Evolutionary conservation across 75 land plant species (phyloP), one percentile per base, ranked within the genome.

Genomic region (Pinus albicaulis): DNA sequence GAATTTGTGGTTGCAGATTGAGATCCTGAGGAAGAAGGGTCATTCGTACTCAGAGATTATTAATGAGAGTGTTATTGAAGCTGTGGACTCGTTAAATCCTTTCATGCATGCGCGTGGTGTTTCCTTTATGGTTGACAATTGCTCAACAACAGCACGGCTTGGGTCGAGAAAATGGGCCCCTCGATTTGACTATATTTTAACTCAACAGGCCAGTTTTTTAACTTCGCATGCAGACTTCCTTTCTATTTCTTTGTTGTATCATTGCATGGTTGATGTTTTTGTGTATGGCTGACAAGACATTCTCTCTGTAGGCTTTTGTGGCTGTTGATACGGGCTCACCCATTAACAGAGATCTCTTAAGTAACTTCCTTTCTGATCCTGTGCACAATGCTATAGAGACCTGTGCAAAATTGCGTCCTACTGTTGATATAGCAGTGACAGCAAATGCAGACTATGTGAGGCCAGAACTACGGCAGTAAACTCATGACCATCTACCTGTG

Each of bases 61-160:
- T 48, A 95, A 95, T 57, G 98, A 95, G 81, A 93, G 96, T 78
- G 87, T 95, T 57, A 95, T 93, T 17, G 98, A 95, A 71, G 82
- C 98, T 20, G 96, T 95, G 25, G 94, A 93, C 57, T 96, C 96
- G 4, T 69, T 96, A 82, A 96, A 96, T 71, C 99, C 99, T 6
- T 96, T 96, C 89, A 96, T 96, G 99, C 96, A 96, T 84, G 99
- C 96, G 41, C 89, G 96, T 16, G 99, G 99, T n/a, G 96, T 93
- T 28, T 86, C 96, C 13, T 95, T 95, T 80, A 95, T 95, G 96
- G 94, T 95, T 61, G 98, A 95, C 64, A 95, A 95, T 78, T 95
- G 94, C 77, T 95, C 98, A 16, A 95, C 96, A 13, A 95, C 96
- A 6, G 96, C 96, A 10, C 81, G 96, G 44, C 80, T 96, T 59